Conservation (phyloP, 2,329 filamentous ascomycete genomes). For the Pseudocercospora crystallina region DNA sequence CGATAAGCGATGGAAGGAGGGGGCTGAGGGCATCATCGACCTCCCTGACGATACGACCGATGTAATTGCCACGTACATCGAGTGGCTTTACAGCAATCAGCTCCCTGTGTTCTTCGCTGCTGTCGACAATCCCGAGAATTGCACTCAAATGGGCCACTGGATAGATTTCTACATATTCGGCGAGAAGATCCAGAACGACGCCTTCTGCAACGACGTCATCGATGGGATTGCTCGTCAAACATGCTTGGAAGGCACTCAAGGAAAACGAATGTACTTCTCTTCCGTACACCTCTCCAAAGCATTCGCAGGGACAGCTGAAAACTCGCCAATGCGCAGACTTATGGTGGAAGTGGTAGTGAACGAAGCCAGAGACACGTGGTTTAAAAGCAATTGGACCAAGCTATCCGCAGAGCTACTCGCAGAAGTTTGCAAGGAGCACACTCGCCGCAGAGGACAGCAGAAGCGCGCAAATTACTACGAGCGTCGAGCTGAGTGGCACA, state of each 20-base stretch:
- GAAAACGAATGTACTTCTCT: no score
- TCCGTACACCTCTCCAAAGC: no score
- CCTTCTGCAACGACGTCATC: constrained; percentile 10
- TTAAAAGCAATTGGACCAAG: background rate
- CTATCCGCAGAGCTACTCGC: constrained; percentile 10
- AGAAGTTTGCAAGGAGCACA: background rate
- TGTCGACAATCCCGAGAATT: no score
- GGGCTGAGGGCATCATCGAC: constrained; percentile 14
- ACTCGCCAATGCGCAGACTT: background rate
- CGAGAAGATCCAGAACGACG: constrained; percentile 15
- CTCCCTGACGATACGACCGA: constrained; percentile 17
- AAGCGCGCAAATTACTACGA: background rate
- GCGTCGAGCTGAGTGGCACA: background rate
- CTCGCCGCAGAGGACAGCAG: background rate
- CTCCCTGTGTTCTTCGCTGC: background rate
- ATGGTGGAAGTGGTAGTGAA: background rate
- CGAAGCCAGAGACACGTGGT: no score
- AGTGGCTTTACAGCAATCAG: constrained; percentile 21
- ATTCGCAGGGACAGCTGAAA: background rate
- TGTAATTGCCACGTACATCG: constrained; percentile 18
- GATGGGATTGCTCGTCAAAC: background rate
- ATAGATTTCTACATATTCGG: constrained; percentile 10
- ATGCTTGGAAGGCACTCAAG: no score
- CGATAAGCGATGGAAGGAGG: constrained; percentile 24
- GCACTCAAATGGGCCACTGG: no score